Percentiles rank a stretch among this genome's conserved stretches.
phyloP scores from a whole-genome alignment of 1,284 basidiomycete species.

The Sanguinoderma infundibulare region DNA sequence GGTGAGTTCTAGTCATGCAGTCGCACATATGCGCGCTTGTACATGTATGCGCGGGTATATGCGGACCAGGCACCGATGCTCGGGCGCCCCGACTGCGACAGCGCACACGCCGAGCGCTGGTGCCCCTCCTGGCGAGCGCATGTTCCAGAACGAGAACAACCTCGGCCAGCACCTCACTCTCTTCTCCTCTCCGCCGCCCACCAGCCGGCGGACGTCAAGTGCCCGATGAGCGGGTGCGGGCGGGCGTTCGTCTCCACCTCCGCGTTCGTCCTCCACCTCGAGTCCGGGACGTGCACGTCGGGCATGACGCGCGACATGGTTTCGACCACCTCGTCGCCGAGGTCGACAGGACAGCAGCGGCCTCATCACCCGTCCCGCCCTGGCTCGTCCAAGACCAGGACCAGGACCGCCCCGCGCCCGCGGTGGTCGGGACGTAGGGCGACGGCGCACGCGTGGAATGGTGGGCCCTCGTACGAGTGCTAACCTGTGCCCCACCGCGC shows the following conservation, averaged over 20 bases:
- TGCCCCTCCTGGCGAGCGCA: slow-evolving; percentile 32
- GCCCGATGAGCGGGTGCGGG: slow-evolving; percentile 30
- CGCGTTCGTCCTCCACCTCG: slow-evolving; percentile 38
- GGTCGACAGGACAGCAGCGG: slow-evolving; percentile 32
- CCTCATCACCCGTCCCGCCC: slow-evolving; percentile 37
- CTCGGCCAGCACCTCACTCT: slow-evolving; percentile 34
- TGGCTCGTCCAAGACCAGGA: slow-evolving; percentile 30
- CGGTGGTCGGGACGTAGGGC: too few species aligned
- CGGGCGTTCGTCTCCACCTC: slow-evolving; percentile 34
- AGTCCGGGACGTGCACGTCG: slow-evolving; percentile 35
- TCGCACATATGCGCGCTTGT: too few species aligned
- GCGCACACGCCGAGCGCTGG: slow-evolving; percentile 29
- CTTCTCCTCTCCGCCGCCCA: slow-evolving; percentile 26
- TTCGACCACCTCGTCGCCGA: slow-evolving; percentile 29
- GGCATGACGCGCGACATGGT: slow-evolving; percentile 35
- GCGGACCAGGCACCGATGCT: slow-evolving; percentile 14
- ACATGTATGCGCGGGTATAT: background rate
- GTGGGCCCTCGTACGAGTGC: slow-evolving; percentile 45
- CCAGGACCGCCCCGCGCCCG: background rate
- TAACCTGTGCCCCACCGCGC: slow-evolving; percentile 37
- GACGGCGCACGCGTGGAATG: too few species aligned
- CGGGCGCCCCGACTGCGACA: slow-evolving; percentile 31
- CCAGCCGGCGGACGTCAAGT: slow-evolving; percentile 1
- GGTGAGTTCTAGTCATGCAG: too few species aligned
- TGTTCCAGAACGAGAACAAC: slow-evolving; percentile 32